A percentile compares a stretch with the other conserved stretches of the same genome.
Conservation (phyloP, 257 asterid species). For the Craterostigma plantagineum region DNA sequence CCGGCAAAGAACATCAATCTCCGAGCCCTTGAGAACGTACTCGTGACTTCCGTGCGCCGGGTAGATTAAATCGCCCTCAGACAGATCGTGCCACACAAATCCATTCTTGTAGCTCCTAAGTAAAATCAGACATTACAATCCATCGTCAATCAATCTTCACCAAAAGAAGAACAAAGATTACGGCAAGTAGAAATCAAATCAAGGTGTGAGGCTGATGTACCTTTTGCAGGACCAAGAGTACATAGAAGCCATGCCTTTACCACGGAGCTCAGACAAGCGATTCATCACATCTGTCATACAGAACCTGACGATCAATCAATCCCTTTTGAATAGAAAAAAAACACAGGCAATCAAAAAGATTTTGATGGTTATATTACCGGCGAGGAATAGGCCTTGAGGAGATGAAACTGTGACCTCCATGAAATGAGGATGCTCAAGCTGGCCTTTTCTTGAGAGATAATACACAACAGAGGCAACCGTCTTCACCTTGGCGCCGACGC, state of each 20-base stretch:
- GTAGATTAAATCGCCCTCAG: constrained; percentile 39
- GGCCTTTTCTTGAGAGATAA: constrained; percentile 42
- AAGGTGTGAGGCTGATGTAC: constrained; percentile 7
- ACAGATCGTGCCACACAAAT: constrained; percentile 59
- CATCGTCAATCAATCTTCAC: neutral
- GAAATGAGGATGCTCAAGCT: constrained; percentile 63
- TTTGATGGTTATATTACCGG: constrained; percentile 12
- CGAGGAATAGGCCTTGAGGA: constrained; percentile 27
- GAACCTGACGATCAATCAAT: neutral
- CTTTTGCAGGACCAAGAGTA: constrained; percentile 67
- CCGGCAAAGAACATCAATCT: constrained; percentile 11
- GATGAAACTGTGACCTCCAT: constrained; percentile 56
- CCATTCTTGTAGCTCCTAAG: constrained; percentile 61
- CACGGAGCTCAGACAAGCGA: constrained; percentile 45
- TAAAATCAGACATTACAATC: neutral
- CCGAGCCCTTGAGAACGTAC: constrained; percentile 57
- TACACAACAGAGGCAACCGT: constrained; percentile 34
- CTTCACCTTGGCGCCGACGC: no score
- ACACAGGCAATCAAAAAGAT: no score
- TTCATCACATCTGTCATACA: constrained; percentile 25
- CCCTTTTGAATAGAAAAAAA: neutral
- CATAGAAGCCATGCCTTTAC: constrained; percentile 42
- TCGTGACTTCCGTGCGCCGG: constrained; percentile 44
- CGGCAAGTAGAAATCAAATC: neutral
- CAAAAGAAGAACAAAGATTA: no score